Conservation (phyloP, 2,329 filamentous ascomycete genomes). For the Fusarium algeriense region DNA sequence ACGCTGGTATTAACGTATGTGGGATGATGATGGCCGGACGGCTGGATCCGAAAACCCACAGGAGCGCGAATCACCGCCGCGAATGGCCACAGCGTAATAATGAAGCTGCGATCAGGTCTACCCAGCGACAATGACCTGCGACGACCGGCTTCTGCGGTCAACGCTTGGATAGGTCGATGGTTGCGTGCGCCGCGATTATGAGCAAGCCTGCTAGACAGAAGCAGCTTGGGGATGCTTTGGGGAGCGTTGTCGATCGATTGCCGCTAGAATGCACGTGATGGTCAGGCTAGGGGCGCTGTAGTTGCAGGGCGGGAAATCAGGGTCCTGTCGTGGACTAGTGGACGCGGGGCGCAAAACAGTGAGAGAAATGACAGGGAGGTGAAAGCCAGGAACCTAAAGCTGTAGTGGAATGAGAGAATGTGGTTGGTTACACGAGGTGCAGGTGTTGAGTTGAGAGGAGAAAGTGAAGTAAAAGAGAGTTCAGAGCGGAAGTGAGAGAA, state of each 20-base stretch:
- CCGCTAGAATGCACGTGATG: constrained; percentile 47
- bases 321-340: constrained; percentile 32
- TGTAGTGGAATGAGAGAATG: not conserved
- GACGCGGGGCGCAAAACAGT: constrained; percentile 8
- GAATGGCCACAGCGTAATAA: constrained; percentile 8
- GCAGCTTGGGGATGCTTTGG: constrained; percentile 36
- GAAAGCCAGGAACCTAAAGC: not conserved
- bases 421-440: not conserved
- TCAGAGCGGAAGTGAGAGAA: not conserved
- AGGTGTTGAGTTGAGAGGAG: not conserved
- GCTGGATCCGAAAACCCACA: constrained; percentile 11
- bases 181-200: constrained; percentile 44
- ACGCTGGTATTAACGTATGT: constrained; percentile 30
- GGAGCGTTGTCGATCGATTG: constrained; percentile 40
- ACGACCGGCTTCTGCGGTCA: constrained; percentile 47
- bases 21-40: constrained; percentile 19
- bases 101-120: constrained; percentile 23
- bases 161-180: constrained; percentile 51
- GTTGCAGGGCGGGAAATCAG: constrained; percentile 11
- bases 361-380: not conserved
- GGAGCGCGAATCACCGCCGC: constrained; percentile 9
- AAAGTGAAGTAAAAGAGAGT: not conserved
- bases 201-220: constrained; percentile 42
- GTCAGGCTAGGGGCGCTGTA: constrained; percentile 19
- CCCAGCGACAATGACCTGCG: constrained; percentile 33